A percentile compares a stretch with the other conserved stretches of the same genome.
Evolutionary conservation across 129 eudicot species (phyloP).

Genomic region (Ambrosia trifida): DNA sequence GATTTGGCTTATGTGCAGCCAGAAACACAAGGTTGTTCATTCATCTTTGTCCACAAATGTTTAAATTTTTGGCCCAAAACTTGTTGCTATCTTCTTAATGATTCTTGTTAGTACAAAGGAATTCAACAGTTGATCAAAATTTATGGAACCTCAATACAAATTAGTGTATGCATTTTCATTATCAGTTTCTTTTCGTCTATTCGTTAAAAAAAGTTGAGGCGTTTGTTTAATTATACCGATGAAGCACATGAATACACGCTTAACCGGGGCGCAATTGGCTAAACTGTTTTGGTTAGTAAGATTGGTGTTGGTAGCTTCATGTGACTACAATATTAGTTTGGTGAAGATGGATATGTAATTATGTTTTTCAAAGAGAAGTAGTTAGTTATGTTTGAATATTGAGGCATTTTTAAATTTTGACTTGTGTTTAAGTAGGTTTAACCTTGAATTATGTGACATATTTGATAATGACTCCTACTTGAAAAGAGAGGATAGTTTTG

Average conservation of each 20-base stretch:
- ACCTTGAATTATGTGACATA: slow-evolving; percentile 27
- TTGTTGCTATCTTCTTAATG: slow-evolving; percentile 22
- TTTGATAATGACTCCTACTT: not conserved
- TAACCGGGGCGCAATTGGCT: not conserved
- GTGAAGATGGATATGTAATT: slow-evolving; percentile 15
- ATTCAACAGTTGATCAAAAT: slow-evolving; percentile 7
- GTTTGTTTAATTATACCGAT: no score
- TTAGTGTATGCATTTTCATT: slow-evolving; percentile 20
- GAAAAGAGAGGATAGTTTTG: no score
- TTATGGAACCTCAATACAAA: slow-evolving; percentile 7
- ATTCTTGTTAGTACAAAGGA: slow-evolving; percentile 28
- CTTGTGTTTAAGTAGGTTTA: slow-evolving; percentile 6
- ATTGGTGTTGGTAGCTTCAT: not conserved
- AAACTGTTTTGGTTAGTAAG: not conserved
- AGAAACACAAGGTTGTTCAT: slow-evolving; percentile 62
- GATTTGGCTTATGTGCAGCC: slow-evolving; percentile 76
- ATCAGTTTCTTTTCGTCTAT: slow-evolving; percentile 6
- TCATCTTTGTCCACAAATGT: slow-evolving; percentile 50
- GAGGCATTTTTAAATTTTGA: slow-evolving; percentile 10
- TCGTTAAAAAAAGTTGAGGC: not conserved
- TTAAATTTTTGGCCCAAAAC: slow-evolving; percentile 34
- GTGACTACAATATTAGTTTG: not conserved
- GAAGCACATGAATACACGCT: no score
- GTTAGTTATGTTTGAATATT: slow-evolving; percentile 30
- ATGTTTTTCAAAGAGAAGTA: slow-evolving; percentile 31